phyloP scores from a whole-genome alignment of 78 protist genomes.

The Pirum gemmata region DNA sequence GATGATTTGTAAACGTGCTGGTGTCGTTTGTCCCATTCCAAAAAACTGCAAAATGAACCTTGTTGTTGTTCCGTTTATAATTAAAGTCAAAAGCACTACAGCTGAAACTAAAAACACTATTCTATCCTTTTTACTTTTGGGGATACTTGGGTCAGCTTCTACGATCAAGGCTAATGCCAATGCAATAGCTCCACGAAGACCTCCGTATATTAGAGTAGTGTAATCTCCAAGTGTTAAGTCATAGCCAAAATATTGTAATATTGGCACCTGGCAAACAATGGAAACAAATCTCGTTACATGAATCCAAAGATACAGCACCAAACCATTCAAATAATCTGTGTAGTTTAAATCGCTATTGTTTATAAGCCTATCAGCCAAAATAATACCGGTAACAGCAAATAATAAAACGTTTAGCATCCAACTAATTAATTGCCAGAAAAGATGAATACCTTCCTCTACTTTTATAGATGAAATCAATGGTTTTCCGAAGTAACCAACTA shows the following conservation, averaged over 20 bases:
- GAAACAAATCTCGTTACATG: neutral
- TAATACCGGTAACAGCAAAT: conserved; percentile 18
- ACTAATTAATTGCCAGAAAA: conserved; percentile 19
- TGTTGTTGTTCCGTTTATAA: conserved; percentile 31
- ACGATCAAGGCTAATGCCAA: conserved; percentile 57
- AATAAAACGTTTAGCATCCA: conserved; percentile 33
- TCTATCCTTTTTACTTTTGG: neutral
- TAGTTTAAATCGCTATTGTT: conserved; percentile 6
- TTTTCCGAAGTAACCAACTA: neutral
- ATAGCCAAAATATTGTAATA: conserved; percentile 38
- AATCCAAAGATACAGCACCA: conserved; percentile 4
- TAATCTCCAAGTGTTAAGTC: neutral
- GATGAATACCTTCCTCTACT: conserved; percentile 33
- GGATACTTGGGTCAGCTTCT: neutral
- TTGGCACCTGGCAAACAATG: conserved; percentile 11
- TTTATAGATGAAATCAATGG: conserved; percentile 25
- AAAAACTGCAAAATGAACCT: conserved; percentile 3
- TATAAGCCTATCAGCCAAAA: conserved; percentile 1
- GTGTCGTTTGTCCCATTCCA: conserved; percentile 16
- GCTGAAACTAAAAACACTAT: too few species aligned
- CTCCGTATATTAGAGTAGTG: conserved; percentile 33
- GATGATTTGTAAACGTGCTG: too few species aligned
- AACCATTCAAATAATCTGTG: neutral
- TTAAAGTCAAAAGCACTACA: too few species aligned
- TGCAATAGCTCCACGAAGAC: conserved; percentile 65